These are phyloP conservation scores for Tuber borchii DNA, from an alignment of 495 filamentous ascomycete genomes.

Conservation along the genomic window DNA sequence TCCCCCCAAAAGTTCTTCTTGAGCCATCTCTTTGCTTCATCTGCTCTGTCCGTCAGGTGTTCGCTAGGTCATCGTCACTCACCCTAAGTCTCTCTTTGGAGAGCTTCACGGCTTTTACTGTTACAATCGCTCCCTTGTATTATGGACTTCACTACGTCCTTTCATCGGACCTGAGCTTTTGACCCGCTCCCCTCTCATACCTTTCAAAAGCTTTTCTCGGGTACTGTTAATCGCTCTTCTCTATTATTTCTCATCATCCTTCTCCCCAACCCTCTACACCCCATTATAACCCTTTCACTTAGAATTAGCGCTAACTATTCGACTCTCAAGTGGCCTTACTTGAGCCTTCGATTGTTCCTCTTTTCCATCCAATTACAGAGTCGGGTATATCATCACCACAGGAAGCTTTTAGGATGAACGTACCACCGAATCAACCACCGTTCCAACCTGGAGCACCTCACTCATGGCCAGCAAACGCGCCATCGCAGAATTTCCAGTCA, in stretches of 20 bases:
- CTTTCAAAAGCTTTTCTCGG: not conserved
- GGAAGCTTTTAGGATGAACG: conserved; percentile 28
- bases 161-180: conserved; percentile 1
- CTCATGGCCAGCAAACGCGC: conserved; percentile 28
- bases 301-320: not conserved
- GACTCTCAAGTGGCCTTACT: not conserved
- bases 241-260: not conserved
- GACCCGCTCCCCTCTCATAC: conserved; percentile 1
- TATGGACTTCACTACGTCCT: not conserved
- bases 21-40: not conserved
- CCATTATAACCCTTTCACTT: not conserved
- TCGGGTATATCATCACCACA: conserved; percentile 16
- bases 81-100: not conserved
- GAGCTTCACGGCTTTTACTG: not conserved
- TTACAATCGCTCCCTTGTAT: not conserved
- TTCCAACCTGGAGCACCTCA: conserved; percentile 32
- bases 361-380: conserved; percentile 17
- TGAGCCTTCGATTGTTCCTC: conserved; percentile 14
- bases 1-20: conserved; percentile 34
- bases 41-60: not conserved
- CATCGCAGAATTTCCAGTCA: conserved; percentile 24
- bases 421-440: conserved; percentile 38
- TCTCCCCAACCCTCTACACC: not conserved
- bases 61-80: conserved; percentile 1
- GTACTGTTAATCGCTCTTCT: not conserved